phyloP scores from a whole-genome alignment of 2,329 filamentous ascomycete species.

The Hypoxylon sp. region DNA sequence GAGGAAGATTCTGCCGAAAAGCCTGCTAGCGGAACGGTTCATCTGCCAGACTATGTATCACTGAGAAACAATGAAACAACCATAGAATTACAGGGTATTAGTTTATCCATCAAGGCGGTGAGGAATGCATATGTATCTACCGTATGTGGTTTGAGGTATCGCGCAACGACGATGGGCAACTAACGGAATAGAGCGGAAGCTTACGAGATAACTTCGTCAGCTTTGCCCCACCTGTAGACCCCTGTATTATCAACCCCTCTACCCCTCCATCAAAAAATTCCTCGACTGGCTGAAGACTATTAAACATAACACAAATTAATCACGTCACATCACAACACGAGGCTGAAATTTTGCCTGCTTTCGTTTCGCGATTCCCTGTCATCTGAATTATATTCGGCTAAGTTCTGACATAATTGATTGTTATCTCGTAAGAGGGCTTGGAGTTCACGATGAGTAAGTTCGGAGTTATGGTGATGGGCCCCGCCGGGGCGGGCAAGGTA shows the following conservation, averaged over 20 bases:
- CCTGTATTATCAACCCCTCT: conserved; percentile 27
- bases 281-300: conserved; percentile 12
- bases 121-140: background rate
- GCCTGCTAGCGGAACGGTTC: conserved; percentile 27
- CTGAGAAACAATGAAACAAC: background rate
- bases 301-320: conserved; percentile 7
- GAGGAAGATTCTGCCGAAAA: conserved; percentile 29
- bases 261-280: conserved; percentile 39
- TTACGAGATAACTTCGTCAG: conserved; percentile 37
- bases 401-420: conserved; percentile 5
- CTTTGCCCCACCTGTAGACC: conserved; percentile 27
- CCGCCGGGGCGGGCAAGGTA: conserved; percentile 93
- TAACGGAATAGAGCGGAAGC: conserved; percentile 15
- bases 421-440: background rate
- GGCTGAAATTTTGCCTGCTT: conserved; percentile 33
- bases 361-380: conserved; percentile 3
- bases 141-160: background rate
- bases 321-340: conserved; percentile 38
- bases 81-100: conserved; percentile 9
- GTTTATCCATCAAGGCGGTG: conserved; percentile 31
- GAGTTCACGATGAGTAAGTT: conserved; percentile 85
- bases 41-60: conserved; percentile 15
- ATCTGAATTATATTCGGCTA: background rate
- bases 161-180: background rate
- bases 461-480: conserved; percentile 95